These are phyloP conservation scores for Hypomyces rosellus DNA, from an alignment of 2,329 filamentous ascomycete species.

Conservation along the genomic window DNA sequence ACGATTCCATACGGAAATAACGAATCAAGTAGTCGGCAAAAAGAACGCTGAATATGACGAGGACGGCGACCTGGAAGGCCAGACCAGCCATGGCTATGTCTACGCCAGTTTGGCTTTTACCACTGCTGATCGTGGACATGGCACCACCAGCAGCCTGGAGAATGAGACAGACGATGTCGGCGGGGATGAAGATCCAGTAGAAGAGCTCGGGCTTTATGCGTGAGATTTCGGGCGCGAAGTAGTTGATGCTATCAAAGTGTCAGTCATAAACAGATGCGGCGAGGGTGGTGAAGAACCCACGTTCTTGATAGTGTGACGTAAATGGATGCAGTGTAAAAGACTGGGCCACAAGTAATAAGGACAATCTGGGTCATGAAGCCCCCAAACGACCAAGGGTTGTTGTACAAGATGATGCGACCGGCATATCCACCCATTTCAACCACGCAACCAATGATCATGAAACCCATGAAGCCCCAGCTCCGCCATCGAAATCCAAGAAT, in stretches of 20 bases:
- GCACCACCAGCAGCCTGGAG: conserved; percentile 52
- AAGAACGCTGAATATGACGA: conserved; percentile 44
- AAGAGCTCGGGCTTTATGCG: conserved; percentile 35
- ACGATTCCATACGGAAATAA: conserved; percentile 23
- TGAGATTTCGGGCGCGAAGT: conserved; percentile 31
- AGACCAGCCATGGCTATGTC: conserved; percentile 43
- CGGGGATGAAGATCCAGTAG: conserved; percentile 44
- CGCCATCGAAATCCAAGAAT: conserved; percentile 33
- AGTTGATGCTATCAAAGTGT: conserved; percentile 29
- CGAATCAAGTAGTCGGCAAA: conserved; percentile 43
- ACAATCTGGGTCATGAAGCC: conserved; percentile 61
- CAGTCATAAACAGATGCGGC: neutral
- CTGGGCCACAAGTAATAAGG: conserved; percentile 42
- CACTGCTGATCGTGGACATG: conserved; percentile 38
- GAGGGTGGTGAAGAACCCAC: conserved; percentile 17
- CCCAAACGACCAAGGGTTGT: conserved; percentile 49
- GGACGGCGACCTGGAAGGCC: conserved; percentile 50
- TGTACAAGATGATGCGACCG: conserved; percentile 48
- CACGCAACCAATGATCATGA: conserved; percentile 48
- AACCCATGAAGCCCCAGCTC: conserved; percentile 37
- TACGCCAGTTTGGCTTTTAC: conserved; percentile 36
- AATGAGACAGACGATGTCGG: conserved; percentile 48
- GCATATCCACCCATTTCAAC: conserved; percentile 56
- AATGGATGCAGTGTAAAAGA: conserved; percentile 32
- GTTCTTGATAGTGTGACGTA: conserved; percentile 52